phyloP scores from a whole-genome alignment of 768 basidiomycete species.

The Lyophyllum shimeji region DNA sequence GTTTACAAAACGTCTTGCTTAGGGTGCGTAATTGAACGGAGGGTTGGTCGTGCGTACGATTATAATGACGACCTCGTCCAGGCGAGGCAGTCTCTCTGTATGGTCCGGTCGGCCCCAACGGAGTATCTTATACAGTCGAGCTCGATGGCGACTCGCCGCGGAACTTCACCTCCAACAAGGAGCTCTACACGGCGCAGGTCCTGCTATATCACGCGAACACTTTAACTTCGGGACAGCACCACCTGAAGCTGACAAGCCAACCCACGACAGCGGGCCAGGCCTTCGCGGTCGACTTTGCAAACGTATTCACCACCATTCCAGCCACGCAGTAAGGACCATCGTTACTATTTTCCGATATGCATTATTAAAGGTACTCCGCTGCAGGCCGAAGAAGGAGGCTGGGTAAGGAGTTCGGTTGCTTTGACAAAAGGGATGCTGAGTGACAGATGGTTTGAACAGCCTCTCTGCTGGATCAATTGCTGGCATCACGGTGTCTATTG shows the following conservation, averaged over 20 bases:
- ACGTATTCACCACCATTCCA: conserved; percentile 9
- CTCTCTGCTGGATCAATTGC: conserved; percentile 5
- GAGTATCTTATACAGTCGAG: conserved; percentile 33
- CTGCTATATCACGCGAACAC: conserved; percentile 23
- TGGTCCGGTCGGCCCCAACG: conserved; percentile 37
- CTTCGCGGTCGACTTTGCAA: conserved; percentile 14
- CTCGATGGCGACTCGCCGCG: conserved; percentile 28
- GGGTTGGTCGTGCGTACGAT: neutral
- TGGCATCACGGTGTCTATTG: conserved; percentile 9
- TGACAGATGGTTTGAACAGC: neutral
- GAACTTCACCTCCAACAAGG: conserved; percentile 21
- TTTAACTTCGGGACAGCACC: conserved; percentile 6
- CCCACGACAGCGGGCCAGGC: conserved; percentile 7
- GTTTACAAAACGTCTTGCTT: neutral
- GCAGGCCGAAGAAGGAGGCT: neutral
- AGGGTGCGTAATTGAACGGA: neutral
- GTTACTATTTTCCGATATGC: neutral
- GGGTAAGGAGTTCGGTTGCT: neutral
- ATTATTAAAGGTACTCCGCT: neutral
- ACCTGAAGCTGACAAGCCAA: conserved; percentile 5
- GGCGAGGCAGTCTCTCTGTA: conserved; percentile 48
- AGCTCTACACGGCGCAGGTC: conserved; percentile 24
- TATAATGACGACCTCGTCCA: conserved; percentile 5
- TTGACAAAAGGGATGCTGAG: neutral
- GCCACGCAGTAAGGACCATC: conserved; percentile 5